phyloP scores from a whole-genome alignment of 2,329 filamentous ascomycete species.

The Ophiosphaerella korrae region DNA sequence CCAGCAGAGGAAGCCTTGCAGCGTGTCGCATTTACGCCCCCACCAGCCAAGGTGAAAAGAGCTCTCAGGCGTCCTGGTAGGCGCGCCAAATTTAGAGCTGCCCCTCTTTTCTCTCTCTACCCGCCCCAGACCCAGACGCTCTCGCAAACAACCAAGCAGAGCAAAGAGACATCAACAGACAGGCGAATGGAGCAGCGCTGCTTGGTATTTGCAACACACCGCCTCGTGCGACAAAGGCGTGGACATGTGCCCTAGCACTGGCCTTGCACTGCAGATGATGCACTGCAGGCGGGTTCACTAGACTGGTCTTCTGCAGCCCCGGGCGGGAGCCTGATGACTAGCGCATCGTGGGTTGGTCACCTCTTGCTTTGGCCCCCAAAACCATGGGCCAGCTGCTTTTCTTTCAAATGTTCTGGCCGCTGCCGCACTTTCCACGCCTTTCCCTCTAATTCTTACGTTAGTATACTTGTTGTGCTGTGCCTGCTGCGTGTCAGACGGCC shows the following conservation, averaged over 20 bases:
- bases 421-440: conserved; percentile 21
- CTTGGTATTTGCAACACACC: conserved; percentile 5
- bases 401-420: conserved; percentile 26
- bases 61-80: not conserved
- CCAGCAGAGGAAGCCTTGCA: conserved; percentile 2
- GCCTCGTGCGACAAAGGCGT: conserved; percentile 5
- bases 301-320: conserved; percentile 28
- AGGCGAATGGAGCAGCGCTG: no score
- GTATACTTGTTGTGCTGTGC: conserved; percentile 20
- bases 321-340: conserved; percentile 36
- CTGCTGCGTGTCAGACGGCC: conserved; percentile 28
- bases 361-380: conserved; percentile 28
- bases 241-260: conserved; percentile 14
- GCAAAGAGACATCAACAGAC: not conserved
- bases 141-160: not conserved
- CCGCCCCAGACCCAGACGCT: no score
- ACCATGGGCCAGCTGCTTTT: conserved; percentile 14
- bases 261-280: conserved; percentile 7
- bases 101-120: not conserved
- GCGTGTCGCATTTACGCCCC: not conserved
- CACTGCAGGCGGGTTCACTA: conserved; percentile 21
- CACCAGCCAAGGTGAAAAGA: not conserved
- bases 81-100: conserved; percentile 6
- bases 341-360: conserved; percentile 25
- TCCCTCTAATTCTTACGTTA: conserved; percentile 12